Conservation (phyloP, 148 eudicot genomes). For the Chenopodium formosanum region DNA sequence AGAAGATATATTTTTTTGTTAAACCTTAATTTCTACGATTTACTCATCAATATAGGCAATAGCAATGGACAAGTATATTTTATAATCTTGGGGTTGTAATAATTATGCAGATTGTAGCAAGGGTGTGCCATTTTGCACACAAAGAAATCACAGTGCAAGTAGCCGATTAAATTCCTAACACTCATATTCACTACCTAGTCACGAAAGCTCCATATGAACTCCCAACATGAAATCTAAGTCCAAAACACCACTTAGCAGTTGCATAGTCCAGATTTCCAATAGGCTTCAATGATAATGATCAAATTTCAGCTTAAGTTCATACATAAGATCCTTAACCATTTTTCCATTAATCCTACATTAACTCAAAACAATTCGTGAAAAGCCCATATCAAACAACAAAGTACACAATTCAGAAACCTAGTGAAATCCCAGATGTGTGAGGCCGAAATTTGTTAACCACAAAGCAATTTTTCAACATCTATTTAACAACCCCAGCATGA, state of each 20-base stretch:
- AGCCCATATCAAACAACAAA: not conserved
- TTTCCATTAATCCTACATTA: not conserved
- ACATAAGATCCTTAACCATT: not conserved
- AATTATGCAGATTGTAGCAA: not conserved
- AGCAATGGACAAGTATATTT: not conserved
- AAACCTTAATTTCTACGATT: not conserved
- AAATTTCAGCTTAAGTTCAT: not conserved
- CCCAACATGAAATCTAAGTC: no score
- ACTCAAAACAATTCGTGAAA: constrained; percentile 3
- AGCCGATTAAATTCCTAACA: not conserved
- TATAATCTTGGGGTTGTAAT: not conserved
- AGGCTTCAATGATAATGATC: not conserved
- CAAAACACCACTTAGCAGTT: no score
- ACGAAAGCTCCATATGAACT: not conserved
- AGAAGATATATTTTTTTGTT: no score
- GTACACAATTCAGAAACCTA: not conserved
- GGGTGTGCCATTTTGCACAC: not conserved
- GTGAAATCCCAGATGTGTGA: not conserved
- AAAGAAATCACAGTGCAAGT: not conserved
- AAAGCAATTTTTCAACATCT: not conserved
- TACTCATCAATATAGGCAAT: not conserved
- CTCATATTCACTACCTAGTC: not conserved
- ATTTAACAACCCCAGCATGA: not conserved
- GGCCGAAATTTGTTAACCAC: not conserved
- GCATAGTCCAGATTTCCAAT: not conserved